phyloP scores from a whole-genome alignment of 2,329 filamentous ascomycete genomes.

The Exophiala sp. region DNA sequence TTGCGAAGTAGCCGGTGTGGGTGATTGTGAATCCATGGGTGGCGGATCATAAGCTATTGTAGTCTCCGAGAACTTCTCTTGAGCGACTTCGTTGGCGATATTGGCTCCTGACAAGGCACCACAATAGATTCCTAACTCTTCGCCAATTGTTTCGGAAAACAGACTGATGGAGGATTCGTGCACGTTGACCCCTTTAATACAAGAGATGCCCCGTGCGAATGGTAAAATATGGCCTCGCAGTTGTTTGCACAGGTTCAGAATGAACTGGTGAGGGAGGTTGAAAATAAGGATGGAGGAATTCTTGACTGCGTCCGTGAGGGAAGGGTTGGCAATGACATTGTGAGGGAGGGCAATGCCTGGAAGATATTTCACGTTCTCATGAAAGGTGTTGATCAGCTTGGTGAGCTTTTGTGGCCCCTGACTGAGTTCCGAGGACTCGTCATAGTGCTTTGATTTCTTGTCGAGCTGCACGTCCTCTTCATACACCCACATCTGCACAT shows the following conservation, averaged over 20 bases:
- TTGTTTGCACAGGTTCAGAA: conserved; percentile 75
- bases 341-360: conserved; percentile 75
- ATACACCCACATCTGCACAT: conserved; percentile 98
- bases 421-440: conserved; percentile 51
- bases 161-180: conserved; percentile 77
- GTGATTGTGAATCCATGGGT: conserved; percentile 72
- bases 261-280: conserved; percentile 96
- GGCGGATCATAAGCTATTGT: conserved; percentile 95
- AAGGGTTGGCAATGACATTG: conserved; percentile 79
- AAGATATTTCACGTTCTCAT: conserved; percentile 98
- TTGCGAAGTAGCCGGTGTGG: conserved; percentile 53
- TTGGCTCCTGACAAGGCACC: conserved; percentile 94
- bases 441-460: conserved; percentile 66
- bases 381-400: conserved; percentile 77
- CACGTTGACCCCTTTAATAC: conserved; percentile 96
- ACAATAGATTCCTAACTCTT: conserved; percentile 89
- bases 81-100: conserved; percentile 89
- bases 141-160: conserved; percentile 91
- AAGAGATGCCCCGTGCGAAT: conserved; percentile 88
- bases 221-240: conserved; percentile 84
- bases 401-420: conserved; percentile 79
- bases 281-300: conserved; percentile 87
- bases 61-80: conserved; percentile 95
- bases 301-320: conserved; percentile 70
- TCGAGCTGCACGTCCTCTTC: conserved; percentile 80